phyloP scores from a whole-genome alignment of 441 rosid species.

The Brassica hybrid region DNA sequence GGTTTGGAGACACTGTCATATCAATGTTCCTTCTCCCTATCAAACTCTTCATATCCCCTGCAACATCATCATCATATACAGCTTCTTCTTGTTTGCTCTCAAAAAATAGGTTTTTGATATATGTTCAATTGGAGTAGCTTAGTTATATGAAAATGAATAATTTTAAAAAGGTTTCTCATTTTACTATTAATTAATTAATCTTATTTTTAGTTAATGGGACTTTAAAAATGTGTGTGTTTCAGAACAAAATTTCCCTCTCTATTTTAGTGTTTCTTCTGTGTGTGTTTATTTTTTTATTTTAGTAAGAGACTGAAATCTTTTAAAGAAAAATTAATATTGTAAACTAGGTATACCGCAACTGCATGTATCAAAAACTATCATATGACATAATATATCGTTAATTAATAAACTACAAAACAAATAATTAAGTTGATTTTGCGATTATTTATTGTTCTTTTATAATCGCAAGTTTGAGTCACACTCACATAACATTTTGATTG shows the following conservation, averaged over 20 bases:
- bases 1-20: conserved; percentile 38
- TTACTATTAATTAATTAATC: not conserved
- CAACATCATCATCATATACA: conserved; percentile 38
- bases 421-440: not conserved
- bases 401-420: not conserved
- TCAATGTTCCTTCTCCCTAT: conserved; percentile 28
- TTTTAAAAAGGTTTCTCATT: not conserved
- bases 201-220: not conserved
- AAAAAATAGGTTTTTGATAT: not conserved
- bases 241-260: not conserved
- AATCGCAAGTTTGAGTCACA: conserved; percentile 10
- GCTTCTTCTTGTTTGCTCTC: conserved; percentile 12
- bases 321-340: not conserved
- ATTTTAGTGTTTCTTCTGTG: not conserved
- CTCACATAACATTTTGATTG: conserved; percentile 22
- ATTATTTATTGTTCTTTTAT: not conserved
- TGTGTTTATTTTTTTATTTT: not conserved
- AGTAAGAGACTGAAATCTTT: not conserved
- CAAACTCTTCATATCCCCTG: conserved; percentile 17
- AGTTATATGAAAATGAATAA: not conserved
- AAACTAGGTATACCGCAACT: not conserved
- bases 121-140: not conserved
- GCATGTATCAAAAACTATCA: no score
- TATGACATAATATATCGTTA: no score
- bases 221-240: not conserved